Evolutionary conservation across 1,284 basidiomycete genomes (phyloP).

Genomic region (Spongiforma sp.): DNA sequence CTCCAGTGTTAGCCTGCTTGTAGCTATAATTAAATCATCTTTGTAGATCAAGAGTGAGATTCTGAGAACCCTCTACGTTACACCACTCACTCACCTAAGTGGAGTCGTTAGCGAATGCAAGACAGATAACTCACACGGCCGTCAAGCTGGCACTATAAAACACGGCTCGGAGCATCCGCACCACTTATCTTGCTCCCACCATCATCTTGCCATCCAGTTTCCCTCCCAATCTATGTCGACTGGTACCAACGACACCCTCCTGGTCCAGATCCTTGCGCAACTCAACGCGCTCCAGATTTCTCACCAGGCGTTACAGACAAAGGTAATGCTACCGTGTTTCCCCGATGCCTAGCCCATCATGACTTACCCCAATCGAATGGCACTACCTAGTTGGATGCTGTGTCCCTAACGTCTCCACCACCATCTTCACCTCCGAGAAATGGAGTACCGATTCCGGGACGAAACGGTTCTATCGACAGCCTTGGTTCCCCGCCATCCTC

Average conservation of each 20-base stretch:
- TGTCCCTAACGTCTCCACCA: constrained; percentile 35
- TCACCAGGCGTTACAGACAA: constrained; percentile 76
- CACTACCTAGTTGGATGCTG: constrained; percentile 43
- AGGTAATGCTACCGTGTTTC: constrained; percentile 47
- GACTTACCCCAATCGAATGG: constrained; percentile 5
- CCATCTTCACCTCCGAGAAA: constrained; percentile 24
- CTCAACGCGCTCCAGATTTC: constrained; percentile 71
- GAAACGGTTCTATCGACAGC: constrained; percentile 15
- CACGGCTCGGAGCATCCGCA: neutral
- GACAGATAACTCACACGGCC: neutral
- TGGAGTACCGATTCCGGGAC: constrained; percentile 32
- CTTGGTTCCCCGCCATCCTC: constrained; percentile 28
- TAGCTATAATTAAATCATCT: too few relatives aligned
- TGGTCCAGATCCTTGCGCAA: constrained; percentile 74
- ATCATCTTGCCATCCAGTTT: constrained; percentile 11
- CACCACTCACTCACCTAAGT: too few relatives aligned
- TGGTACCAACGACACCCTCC: constrained; percentile 51
- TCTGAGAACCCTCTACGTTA: too few relatives aligned
- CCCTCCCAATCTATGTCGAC: constrained; percentile 47
- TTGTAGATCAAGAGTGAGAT: too few relatives aligned
- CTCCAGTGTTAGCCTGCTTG: too few relatives aligned
- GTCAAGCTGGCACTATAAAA: constrained; percentile 25
- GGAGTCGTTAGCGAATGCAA: neutral
- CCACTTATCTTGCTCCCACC: constrained; percentile 15
- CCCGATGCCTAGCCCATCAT: constrained; percentile 1